Evolutionary conservation across 179 eudicot species (phyloP), one percentile per base, ranked within the genome.

Genomic region (Drosera spatulata): DNA sequence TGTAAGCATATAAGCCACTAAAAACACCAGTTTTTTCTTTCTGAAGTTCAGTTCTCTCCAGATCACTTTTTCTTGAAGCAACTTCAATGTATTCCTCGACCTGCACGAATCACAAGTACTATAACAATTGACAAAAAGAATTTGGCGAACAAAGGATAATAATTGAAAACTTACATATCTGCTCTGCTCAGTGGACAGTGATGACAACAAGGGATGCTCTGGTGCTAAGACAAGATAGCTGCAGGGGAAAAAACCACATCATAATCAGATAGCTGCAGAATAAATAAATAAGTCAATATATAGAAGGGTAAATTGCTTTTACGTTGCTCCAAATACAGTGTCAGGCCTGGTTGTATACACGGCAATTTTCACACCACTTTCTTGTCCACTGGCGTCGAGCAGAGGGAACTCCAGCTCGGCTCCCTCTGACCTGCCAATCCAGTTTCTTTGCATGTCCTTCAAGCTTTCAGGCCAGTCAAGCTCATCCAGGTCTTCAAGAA

Each of bases 401-500:
- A 81, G 80, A 14, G 47, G 50, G 68, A 94, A 94, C 58, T 85
- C 82, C 77, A 94, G 72, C 62, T 94, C 99, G 51, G 94, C 99
- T 56, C 99, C 99, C 87, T 90, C 94, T 60, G 99, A 94, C 72
- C 80, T 86, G 56, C 99, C 97, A 67, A 94, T 94, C 99, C 99
- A 94, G 69, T 94, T 94, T 75, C 95, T 82, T 76, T 94, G 99
- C 99, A 94, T 94, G 61, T 94, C 99, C 76, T 90, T 94, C 56
- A 94, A 71, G 74, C 99, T 94, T 77, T 94, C 99, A 66, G 99
- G 99, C 99, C 99, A 94, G 62, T 94, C 99, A 79, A 94, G 95
- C 73, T 81, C 97, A 78, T 86, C 91, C 60, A 94, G 83, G 72
- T 94, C 99, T 60, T 90, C 87, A 67, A 94, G 97, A 69, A 94